Evolutionary conservation across 495 filamentous ascomycete species (phyloP), one percentile per base, ranked within the genome.

Genomic region (Hyphodiscus hymeniophilus): DNA sequence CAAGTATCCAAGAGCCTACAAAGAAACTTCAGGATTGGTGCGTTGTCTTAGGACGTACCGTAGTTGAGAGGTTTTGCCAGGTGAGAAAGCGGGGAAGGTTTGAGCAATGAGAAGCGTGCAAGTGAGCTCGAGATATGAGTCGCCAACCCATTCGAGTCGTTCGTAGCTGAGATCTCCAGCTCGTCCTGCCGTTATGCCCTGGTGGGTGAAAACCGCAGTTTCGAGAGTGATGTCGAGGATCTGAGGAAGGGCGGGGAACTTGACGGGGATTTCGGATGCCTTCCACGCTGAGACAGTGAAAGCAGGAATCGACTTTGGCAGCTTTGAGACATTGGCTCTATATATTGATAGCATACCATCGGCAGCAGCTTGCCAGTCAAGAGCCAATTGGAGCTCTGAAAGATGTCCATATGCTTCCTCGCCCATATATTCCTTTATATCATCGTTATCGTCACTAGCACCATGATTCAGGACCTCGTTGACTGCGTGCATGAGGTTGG

Each of bases 101-200:
- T 74, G 58, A 61, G 74, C 78, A 28, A 89, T 74, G 49, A 85
- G 64, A 20, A 72, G 74, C 1, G 82, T 80, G 40, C 83, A 73
- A 40, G 84, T 77, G 12, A 86, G 63, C 47, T 89, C 80, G 24
- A 88, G 65, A 50, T 87, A 89, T 3, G 80, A 78, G 59, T 90
- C 85, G 3, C 85, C 85, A 26, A 90, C 68, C 60, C 85, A 80
- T 63, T 90, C 85, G 22, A 89, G 72, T 10, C 77, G 69, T 51
- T 89, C 84, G 59, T 88, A 89, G 47, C 63, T 66, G 33, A 67
- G 65, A 24, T 68, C 66, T 7, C 45, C 41, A 34, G 52, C 46
- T 18, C 49, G 52, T 24, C 64, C 58, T 12, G 59, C 58, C 20
- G 58, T 61, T 45, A 68, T 62, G 7, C 75, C 79, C 0, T 70